These are phyloP conservation scores for Botrytis galanthina DNA, from an alignment of 2,329 filamentous ascomycete genomes.

Conservation along the genomic window DNA sequence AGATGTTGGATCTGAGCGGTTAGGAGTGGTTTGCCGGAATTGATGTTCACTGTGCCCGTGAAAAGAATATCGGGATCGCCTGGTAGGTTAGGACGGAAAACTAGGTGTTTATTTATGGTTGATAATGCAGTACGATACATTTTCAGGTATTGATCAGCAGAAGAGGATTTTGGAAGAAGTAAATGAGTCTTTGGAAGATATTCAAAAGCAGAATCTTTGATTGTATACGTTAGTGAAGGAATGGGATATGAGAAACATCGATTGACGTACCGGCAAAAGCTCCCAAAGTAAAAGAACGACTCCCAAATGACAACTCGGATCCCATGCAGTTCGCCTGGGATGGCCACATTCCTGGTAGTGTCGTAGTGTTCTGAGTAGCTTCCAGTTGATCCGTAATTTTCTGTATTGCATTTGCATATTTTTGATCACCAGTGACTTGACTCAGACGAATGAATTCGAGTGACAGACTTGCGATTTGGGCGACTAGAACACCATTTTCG, in stretches of 20 bases:
- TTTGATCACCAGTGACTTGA: slow-evolving; percentile 57
- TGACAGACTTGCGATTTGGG: slow-evolving; percentile 58
- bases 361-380: slow-evolving; percentile 49
- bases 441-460: slow-evolving; percentile 61
- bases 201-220: slow-evolving; percentile 57
- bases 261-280: slow-evolving; percentile 50
- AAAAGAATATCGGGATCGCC: slow-evolving; percentile 47
- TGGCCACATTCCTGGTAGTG: slow-evolving; percentile 61
- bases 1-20: slow-evolving; percentile 54
- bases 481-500: slow-evolving; percentile 45
- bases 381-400: slow-evolving; percentile 56
- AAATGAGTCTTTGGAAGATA: slow-evolving; percentile 59
- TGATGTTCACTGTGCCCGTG: slow-evolving; percentile 44
- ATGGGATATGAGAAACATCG: slow-evolving; percentile 55
- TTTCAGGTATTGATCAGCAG: slow-evolving; percentile 37
- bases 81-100: slow-evolving; percentile 46
- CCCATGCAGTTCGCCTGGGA: slow-evolving; percentile 51
- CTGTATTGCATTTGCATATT: slow-evolving; percentile 59
- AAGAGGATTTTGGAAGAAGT: slow-evolving; percentile 32
- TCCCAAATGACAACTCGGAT: slow-evolving; percentile 40
- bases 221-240: slow-evolving; percentile 54
- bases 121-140: slow-evolving; percentile 46
- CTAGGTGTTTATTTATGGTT: slow-evolving; percentile 44
- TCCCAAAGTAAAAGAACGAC: slow-evolving; percentile 55
- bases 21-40: slow-evolving; percentile 12